phyloP scores from a whole-genome alignment of 2,329 filamentous ascomycete species.

The Colletotrichum gloeosporioides region DNA sequence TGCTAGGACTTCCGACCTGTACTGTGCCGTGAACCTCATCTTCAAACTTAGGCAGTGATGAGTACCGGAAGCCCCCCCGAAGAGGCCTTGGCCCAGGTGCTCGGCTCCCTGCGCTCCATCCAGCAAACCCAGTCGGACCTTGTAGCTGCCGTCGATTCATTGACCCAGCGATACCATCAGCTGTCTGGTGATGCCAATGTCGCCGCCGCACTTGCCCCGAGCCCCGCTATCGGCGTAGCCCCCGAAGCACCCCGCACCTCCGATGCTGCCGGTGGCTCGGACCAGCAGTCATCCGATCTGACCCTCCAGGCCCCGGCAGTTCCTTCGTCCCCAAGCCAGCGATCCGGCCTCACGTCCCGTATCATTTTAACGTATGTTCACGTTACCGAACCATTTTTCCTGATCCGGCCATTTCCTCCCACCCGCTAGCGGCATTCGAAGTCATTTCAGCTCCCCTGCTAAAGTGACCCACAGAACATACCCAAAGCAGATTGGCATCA shows the following conservation, averaged over 20 bases:
- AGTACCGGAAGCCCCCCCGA: background rate
- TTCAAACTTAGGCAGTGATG: conserved; percentile 4
- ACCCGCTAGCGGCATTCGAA: background rate
- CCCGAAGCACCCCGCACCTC: conserved; percentile 8
- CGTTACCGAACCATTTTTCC: background rate
- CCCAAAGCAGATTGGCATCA: conserved; percentile 91
- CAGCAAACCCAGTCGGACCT: conserved; percentile 47
- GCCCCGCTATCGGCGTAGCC: background rate
- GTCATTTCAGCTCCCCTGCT: background rate
- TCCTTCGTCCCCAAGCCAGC: conserved; percentile 37
- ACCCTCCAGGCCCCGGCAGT: conserved; percentile 27
- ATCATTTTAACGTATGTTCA: conserved; percentile 58
- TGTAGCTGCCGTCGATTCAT: conserved; percentile 43
- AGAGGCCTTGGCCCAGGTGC: conserved; percentile 38
- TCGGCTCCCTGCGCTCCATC: conserved; percentile 37
- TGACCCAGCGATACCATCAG: conserved; percentile 33
- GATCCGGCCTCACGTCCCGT: conserved; percentile 55
- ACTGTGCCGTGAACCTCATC: background rate
- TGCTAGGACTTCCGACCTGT: background rate
- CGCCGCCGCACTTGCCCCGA: background rate
- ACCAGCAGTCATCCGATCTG: conserved; percentile 1
- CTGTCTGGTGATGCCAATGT: conserved; percentile 2
- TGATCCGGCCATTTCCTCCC: background rate
- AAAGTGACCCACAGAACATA: conserved; percentile 66
- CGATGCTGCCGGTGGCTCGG: conserved; percentile 4